These are phyloP conservation scores for Penicillium turbatum DNA, from an alignment of 495 filamentous ascomycete species.

Conservation along the genomic window DNA sequence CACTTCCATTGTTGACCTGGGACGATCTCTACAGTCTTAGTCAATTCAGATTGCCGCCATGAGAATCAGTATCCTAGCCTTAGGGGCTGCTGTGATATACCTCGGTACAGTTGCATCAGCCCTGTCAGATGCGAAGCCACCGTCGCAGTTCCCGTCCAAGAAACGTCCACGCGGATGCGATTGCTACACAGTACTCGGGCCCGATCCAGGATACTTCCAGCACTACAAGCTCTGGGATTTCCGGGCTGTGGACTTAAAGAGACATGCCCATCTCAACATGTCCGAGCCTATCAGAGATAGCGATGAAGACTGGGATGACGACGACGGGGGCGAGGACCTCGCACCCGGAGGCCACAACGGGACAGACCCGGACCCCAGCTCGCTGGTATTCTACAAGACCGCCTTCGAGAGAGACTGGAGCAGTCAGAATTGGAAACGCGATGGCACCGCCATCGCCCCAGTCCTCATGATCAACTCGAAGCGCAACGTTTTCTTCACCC, in stretches of 20 bases:
- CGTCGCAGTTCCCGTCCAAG: slow-evolving; percentile 3
- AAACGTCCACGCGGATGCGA: slow-evolving; percentile 26
- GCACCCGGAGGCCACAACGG: neutral
- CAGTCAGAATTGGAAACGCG: slow-evolving; percentile 55
- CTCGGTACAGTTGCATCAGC: slow-evolving; percentile 1
- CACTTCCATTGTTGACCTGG: neutral
- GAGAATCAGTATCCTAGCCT: slow-evolving; percentile 4
- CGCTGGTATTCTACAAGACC: slow-evolving; percentile 32
- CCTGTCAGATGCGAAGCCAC: neutral
- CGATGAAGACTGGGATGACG: slow-evolving; percentile 34
- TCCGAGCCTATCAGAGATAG: slow-evolving; percentile 31
- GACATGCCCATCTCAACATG: slow-evolving; percentile 3
- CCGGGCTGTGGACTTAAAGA: slow-evolving; percentile 37
- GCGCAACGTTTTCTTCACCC: slow-evolving; percentile 61
- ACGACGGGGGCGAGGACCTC: slow-evolving; percentile 7
- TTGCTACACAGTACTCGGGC: slow-evolving; percentile 38
- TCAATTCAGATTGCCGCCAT: slow-evolving; percentile 8
- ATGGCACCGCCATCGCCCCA: slow-evolving; percentile 39
- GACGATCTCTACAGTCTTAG: neutral
- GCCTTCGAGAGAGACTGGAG: slow-evolving; percentile 51
- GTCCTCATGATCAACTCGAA: slow-evolving; percentile 58
- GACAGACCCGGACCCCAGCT: slow-evolving; percentile 4
- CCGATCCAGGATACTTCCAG: slow-evolving; percentile 51
- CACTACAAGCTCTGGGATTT: slow-evolving; percentile 68
- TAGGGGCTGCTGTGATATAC: slow-evolving; percentile 1